Evolutionary conservation across 2,329 filamentous ascomycete genomes (phyloP).

Genomic region (Ceratocystis colombiana): DNA sequence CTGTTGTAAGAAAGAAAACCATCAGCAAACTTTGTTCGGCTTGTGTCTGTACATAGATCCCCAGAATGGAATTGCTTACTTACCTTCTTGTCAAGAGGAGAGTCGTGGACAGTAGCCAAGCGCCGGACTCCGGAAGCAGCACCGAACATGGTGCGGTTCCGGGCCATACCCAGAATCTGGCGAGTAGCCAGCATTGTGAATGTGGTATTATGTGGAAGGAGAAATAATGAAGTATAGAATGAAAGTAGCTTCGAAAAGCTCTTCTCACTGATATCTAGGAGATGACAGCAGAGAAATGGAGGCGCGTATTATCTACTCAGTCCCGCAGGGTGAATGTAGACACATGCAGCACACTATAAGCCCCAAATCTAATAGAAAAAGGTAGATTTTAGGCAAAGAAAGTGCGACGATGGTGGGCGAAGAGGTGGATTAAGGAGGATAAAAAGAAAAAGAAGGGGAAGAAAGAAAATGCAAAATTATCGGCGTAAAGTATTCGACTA

Average conservation of each 20-base stretch:
- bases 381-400: constrained; percentile 19
- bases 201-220: constrained; percentile 15
- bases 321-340: constrained; percentile 22
- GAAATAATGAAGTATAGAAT: background rate
- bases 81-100: constrained; percentile 82
- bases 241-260: constrained; percentile 9
- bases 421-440: background rate
- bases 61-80: constrained; percentile 27
- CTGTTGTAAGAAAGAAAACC: constrained; percentile 31
- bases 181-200: constrained; percentile 55
- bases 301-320: constrained; percentile 19
- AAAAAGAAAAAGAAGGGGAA: constrained; percentile 14
- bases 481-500: background rate
- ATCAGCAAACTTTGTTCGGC: background rate
- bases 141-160: constrained; percentile 46
- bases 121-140: constrained; percentile 54
- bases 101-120: constrained; percentile 79
- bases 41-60: background rate
- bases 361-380: constrained; percentile 14
- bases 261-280: constrained; percentile 19
- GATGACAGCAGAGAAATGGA: constrained; percentile 17
- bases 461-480: constrained; percentile 12
- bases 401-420: constrained; percentile 1
- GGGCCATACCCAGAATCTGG: constrained; percentile 59
- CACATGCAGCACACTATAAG: constrained; percentile 22